Evolutionary conservation across 2,329 filamentous ascomycete genomes (phyloP), one percentile per base, ranked within the genome.

Genomic region (Fusarium fujikuroi): DNA sequence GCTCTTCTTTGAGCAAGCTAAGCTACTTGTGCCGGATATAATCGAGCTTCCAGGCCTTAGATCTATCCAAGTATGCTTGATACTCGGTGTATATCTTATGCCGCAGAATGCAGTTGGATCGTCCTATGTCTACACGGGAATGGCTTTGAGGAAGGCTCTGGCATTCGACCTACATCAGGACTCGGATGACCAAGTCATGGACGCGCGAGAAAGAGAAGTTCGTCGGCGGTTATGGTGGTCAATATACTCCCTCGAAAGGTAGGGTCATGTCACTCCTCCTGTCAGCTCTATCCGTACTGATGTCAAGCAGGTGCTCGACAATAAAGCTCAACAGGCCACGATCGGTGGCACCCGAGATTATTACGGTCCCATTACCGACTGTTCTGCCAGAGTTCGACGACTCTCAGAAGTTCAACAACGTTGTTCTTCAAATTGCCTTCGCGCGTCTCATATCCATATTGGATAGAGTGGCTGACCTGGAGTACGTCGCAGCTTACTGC

Each of bases 71-170:
- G 52, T n/a, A 19, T 62, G 32, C 3, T 32, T 62, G 6, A 32
- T 62, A 15, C 53, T 59, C 5, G 40, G 52, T 11, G 60, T 59
- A 1, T 62, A 62, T n/a, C 60, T 62, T 2, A 62, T 62, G 60
- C 60, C 60, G 1, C 19, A 46, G 21, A 46, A 59, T 18, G 40
- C 32, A 7, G 14, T 62, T 4, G 60, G 60, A 2, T 59, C 60
- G 5, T 62, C 60, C 0, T 62, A 59, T 19, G 34, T 62, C 16
- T 62, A 62, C 5, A 39, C 36, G 14, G 40, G 52, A 9, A 62
- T 62, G 21, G 60, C 60, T 1, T 19, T 62, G 34, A 44, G 40
- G 16, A 62, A 62, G n/a, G 60, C 60, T 16, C 8, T 62, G 6
- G 52, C 60, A 12, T 37, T 62, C 39, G 60, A 44, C 19, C 7